Evolutionary conservation across 768 basidiomycete genomes (phyloP), one percentile per base, ranked within the genome.

Genomic region (Imleria badia): DNA sequence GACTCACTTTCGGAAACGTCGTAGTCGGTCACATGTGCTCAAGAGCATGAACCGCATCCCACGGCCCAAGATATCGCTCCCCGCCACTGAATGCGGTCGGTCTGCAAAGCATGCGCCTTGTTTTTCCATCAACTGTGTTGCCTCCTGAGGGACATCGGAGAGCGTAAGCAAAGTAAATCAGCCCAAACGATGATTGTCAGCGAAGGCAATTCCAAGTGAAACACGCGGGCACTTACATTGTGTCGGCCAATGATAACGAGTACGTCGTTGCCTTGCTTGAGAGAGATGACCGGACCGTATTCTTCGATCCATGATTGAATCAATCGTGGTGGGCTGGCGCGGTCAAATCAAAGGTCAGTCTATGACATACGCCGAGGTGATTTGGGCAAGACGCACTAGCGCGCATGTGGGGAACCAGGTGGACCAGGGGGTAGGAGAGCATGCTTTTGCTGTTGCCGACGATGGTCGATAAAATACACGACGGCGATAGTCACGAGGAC

Each of bases 101-200:
- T 85, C 83, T 0, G 75, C 76, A 17, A 80, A 71, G 5, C 61
- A 60, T 0, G 78, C 79, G 0, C 83, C 83, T 54, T 84, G 80
- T 56, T 81, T 79, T 66, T 85, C 83, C 80, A 85, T 75, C 47
- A 85, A 77, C 12, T 84, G 81, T 1, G 80, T 73, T 0, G 83
- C 82, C 43, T 65, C 68, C 66, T 68, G 6, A n/a, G 3, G 15
- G 17, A 12, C 26, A 26, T 26, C 6, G 6, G 26, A 26, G 26
- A 26, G 6, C 3, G 36, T 19, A 38, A n/a, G 8, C 10, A 3
- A n/a, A n/a, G 1, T 5, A n/a, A 34, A 22, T 6, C n/a, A 13
- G 11, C 3, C 2, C 8, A 5, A 23, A n/a, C 3, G 14, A 10
- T 17, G 19, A 12, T 26, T 2, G 19, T 44, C 50, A 55, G 34